Evolutionary conservation across 495 filamentous ascomycete genomes (phyloP).

Genomic region (Trichoderma virens): DNA sequence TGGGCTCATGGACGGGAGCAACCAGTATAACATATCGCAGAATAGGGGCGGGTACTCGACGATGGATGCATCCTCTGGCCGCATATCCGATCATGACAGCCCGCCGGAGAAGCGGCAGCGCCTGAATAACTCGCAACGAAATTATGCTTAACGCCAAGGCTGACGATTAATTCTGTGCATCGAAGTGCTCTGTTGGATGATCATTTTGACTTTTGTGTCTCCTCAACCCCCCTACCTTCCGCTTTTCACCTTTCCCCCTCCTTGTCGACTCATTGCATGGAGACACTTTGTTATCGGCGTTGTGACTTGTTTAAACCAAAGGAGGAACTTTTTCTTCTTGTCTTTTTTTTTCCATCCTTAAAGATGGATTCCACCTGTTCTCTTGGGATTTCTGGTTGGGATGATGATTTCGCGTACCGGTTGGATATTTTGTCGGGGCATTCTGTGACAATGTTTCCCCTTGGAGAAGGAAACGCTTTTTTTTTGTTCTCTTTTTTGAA

Average conservation of each 20-base stretch:
- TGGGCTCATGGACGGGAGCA: constrained; percentile 6
- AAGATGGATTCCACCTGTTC: neutral
- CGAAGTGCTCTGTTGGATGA: neutral
- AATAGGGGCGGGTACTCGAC: constrained; percentile 15
- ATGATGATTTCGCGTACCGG: constrained; percentile 1
- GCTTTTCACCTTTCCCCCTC: neutral
- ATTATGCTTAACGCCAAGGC: neutral
- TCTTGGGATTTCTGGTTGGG: neutral
- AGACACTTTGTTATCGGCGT: neutral
- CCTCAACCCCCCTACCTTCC: neutral
- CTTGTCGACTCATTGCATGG: neutral
- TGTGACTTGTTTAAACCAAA: constrained; percentile 1
- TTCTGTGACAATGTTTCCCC: neutral
- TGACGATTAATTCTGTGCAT: neutral
- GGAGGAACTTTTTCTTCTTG: neutral
- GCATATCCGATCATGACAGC: constrained; percentile 16
- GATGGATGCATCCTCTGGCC: constrained; percentile 12
- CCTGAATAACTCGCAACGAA: constrained; percentile 9
- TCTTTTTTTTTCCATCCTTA: neutral
- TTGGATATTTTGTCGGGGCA: neutral
- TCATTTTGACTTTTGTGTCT: neutral
- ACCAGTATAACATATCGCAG: constrained; percentile 33
- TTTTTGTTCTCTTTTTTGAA: neutral
- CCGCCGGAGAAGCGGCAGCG: constrained; percentile 30
- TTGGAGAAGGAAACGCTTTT: neutral